phyloP scores from a whole-genome alignment of 495 filamentous ascomycete species.

The Hypoxylon lienhwacheense region DNA sequence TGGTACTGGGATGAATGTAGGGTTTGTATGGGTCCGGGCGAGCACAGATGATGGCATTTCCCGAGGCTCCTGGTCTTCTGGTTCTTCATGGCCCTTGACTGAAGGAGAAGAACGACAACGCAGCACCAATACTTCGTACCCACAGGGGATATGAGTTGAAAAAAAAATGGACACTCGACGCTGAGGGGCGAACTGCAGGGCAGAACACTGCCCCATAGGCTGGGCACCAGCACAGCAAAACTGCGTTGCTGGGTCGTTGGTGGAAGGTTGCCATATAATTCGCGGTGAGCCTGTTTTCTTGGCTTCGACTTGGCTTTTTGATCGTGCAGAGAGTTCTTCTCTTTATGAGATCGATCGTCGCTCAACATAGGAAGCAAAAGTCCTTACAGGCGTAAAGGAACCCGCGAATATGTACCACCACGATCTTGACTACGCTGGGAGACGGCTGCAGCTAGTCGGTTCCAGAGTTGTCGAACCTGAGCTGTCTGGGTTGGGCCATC shows the following conservation, averaged over 20 bases:
- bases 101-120: constrained; percentile 22
- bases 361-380: neutral
- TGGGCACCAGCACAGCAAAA: constrained; percentile 19
- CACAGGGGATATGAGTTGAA: constrained; percentile 7
- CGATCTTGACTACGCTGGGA: constrained; percentile 28
- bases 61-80: constrained; percentile 23
- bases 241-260: constrained; percentile 13
- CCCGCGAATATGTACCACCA: constrained; percentile 12
- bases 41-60: constrained; percentile 9
- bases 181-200: constrained; percentile 9
- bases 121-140: constrained; percentile 31
- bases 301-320: constrained; percentile 17
- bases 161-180: constrained; percentile 20
- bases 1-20: neutral
- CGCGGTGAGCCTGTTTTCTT: constrained; percentile 29
- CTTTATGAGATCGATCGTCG: constrained; percentile 10
- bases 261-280: constrained; percentile 28
- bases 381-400: neutral
- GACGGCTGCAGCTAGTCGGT: constrained; percentile 23
- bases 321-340: neutral
- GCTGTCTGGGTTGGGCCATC: constrained; percentile 10
- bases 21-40: constrained; percentile 3
- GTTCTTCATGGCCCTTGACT: too few relatives aligned
- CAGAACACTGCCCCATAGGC: constrained; percentile 27
- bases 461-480: constrained; percentile 28